Percentiles rank a stretch among this genome's conserved stretches.
Evolutionary conservation across 768 basidiomycete species (phyloP).

Genomic region (Suillus lakei): DNA sequence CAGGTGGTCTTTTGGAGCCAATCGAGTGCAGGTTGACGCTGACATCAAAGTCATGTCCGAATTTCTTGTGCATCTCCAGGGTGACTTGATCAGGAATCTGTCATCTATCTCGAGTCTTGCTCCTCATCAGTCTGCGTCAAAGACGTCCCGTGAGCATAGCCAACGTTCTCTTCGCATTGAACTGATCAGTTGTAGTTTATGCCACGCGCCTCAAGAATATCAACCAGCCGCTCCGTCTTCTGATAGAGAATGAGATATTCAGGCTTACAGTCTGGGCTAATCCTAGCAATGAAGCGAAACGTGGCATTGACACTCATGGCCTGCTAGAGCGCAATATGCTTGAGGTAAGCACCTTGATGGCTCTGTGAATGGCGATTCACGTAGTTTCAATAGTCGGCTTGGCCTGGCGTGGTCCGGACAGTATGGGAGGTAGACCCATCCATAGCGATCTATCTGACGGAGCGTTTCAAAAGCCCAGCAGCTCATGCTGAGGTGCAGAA

Average conservation of each 20-base stretch:
- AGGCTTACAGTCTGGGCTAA: slow-evolving; percentile 91
- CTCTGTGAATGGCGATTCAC: neutral
- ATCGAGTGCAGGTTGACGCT: slow-evolving; percentile 85
- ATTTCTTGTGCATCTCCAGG: slow-evolving; percentile 76
- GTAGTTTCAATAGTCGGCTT: slow-evolving; percentile 50
- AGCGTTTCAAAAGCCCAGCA: slow-evolving; percentile 77
- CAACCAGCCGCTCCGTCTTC: slow-evolving; percentile 75
- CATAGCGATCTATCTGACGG: slow-evolving; percentile 81
- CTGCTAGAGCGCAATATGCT: slow-evolving; percentile 60
- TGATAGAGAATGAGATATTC: slow-evolving; percentile 91
- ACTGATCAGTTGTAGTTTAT: slow-evolving; percentile 50
- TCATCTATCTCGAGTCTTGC: slow-evolving; percentile 66
- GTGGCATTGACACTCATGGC: slow-evolving; percentile 64
- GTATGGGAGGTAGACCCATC: slow-evolving; percentile 86
- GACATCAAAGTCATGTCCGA: slow-evolving; percentile 89
- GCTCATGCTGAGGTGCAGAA: slow-evolving; percentile 76
- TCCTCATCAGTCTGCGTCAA: slow-evolving; percentile 49
- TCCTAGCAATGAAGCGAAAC: slow-evolving; percentile 75
- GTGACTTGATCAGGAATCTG: slow-evolving; percentile 68
- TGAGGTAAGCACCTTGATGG: slow-evolving; percentile 51
- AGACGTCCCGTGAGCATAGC: slow-evolving; percentile 44
- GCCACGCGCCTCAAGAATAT: slow-evolving; percentile 62
- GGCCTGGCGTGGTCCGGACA: slow-evolving; percentile 70
- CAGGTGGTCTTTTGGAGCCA: slow-evolving; percentile 97
- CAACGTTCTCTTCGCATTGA: slow-evolving; percentile 3